Base-by-base conservation (phyloP, 306 rosid species). In the Gastrolobium bilobum region DNA sequence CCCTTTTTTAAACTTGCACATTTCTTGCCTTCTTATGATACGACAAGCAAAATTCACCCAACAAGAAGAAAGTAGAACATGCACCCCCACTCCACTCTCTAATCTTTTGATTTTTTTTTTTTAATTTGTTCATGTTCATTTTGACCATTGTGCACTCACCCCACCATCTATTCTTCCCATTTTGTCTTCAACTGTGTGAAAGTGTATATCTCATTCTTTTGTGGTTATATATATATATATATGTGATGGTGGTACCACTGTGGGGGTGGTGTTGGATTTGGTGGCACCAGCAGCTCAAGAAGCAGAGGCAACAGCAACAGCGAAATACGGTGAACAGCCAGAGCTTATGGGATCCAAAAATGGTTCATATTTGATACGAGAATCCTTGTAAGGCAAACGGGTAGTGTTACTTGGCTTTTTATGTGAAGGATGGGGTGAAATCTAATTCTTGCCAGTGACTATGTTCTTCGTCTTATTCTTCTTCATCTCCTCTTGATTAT, bases 401-500 rank as follows among this genome's bases (percentile, higher is more conserved):
- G 76, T 76, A 62, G 4, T 52, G 1, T 71, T 10, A 20, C 10
- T 44, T 65, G 37, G 80, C 66, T 75, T 79, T 6, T 13, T 81
- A 7, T 35, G 73, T 67, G 81, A 62, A 61, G 72, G 57, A 67
- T 70, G 83, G 77, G 50, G 42, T 76, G 71, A 82, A 75, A 63
- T 74, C 61, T 78, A 82, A 70, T 83, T 78, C 38, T 68, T 68
- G 76, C 52, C 37, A 58, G 43, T 69, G 59, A 77, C 61, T 71
- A 8, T 82, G 77, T 67, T 66, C 73, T 42, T 84, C 70, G 48
- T 76, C 7, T 72, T 71, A 64, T 63, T 79, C 82, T 5, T 37
- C 73, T 4, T 35, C 72, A 53, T 13, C 82, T 71, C 43, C 81
- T 83, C 67, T 44, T 88, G 85, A 85, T 77, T 87, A 7, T 84